Evolutionary conservation across 805 yeast species (phyloP).

Genomic region (Yarrowia yakushimensis): DNA sequence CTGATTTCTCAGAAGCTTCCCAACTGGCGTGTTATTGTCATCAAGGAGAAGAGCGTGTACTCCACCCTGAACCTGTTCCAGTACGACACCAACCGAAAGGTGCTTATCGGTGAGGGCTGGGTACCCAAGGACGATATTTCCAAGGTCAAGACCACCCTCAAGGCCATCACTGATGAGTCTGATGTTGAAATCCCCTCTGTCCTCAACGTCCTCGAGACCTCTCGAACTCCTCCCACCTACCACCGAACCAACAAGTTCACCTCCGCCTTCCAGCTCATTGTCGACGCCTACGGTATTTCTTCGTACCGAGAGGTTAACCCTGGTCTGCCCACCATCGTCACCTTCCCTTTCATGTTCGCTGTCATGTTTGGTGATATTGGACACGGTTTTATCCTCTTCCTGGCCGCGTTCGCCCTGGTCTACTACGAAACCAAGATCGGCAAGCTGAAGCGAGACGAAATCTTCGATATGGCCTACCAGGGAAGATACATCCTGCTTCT

Average conservation of each 20-base stretch:
- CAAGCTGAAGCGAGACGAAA: slow-evolving; percentile 76
- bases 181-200: slow-evolving; percentile 47
- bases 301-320: slow-evolving; percentile 94
- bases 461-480: slow-evolving; percentile 90
- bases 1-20: slow-evolving; percentile 72
- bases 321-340: slow-evolving; percentile 88
- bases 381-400: slow-evolving; percentile 80
- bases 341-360: slow-evolving; percentile 98
- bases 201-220: slow-evolving; percentile 60
- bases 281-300: slow-evolving; percentile 94
- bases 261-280: slow-evolving; percentile 84
- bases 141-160: slow-evolving; percentile 61
- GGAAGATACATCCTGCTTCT: slow-evolving; percentile 88
- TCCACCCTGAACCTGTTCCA: slow-evolving; percentile 73
- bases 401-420: slow-evolving; percentile 70
- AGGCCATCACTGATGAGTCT: slow-evolving; percentile 54
- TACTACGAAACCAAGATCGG: slow-evolving; percentile 68
- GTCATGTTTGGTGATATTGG: slow-evolving; percentile 99
- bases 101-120: slow-evolving; percentile 96
- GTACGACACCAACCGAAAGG: slow-evolving; percentile 77
- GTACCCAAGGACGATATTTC: slow-evolving; percentile 74
- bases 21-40: slow-evolving; percentile 64
- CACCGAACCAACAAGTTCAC: slow-evolving; percentile 95
- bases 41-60: slow-evolving; percentile 81
- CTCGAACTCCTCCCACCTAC: slow-evolving; percentile 88